These are phyloP conservation scores for Rhodotorula paludigena DNA, from an alignment of 768 basidiomycete genomes.

Conservation along the genomic window DNA sequence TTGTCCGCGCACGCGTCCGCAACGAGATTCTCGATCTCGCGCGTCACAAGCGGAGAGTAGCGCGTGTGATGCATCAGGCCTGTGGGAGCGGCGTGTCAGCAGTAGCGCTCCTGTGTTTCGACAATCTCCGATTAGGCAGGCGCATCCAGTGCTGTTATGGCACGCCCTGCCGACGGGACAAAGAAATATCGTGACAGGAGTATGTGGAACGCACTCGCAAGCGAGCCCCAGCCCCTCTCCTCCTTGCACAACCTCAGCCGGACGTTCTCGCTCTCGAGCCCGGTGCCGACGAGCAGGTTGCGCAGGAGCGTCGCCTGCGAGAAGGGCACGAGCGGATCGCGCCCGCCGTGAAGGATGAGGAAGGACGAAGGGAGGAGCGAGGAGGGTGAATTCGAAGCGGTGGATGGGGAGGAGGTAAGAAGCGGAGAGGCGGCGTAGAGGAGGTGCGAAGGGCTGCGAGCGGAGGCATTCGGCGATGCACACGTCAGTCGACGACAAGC, in stretches of 20 bases:
- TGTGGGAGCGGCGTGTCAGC: not conserved
- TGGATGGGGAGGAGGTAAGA: not conserved
- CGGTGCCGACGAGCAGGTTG: slow-evolving; percentile 20
- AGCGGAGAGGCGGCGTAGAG: slow-evolving; percentile 26
- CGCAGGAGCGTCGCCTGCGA: slow-evolving; percentile 23
- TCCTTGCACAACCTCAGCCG: slow-evolving; percentile 21
- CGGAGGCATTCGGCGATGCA: not conserved
- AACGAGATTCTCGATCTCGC: slow-evolving; percentile 20
- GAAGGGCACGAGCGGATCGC: slow-evolving; percentile 12
- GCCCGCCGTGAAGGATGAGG: slow-evolving; percentile 30
- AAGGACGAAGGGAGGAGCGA: slow-evolving; percentile 6
- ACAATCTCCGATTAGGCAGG: too few species aligned
- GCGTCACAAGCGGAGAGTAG: slow-evolving; percentile 13
- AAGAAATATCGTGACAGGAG: too few species aligned
- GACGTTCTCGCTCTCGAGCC: slow-evolving; percentile 4
- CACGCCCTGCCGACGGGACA: too few species aligned
- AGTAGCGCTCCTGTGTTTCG: too few species aligned
- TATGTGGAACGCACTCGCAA: slow-evolving; percentile 18
- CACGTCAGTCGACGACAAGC: not conserved
- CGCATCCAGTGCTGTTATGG: too few species aligned
- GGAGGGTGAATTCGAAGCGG: not conserved
- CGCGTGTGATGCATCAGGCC: slow-evolving; percentile 29
- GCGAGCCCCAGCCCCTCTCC: slow-evolving; percentile 12
- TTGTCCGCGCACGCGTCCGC: not conserved
- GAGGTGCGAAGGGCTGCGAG: slow-evolving; percentile 29